Conservation (phyloP, 306 rosid species). For the Urtica urens region DNA sequence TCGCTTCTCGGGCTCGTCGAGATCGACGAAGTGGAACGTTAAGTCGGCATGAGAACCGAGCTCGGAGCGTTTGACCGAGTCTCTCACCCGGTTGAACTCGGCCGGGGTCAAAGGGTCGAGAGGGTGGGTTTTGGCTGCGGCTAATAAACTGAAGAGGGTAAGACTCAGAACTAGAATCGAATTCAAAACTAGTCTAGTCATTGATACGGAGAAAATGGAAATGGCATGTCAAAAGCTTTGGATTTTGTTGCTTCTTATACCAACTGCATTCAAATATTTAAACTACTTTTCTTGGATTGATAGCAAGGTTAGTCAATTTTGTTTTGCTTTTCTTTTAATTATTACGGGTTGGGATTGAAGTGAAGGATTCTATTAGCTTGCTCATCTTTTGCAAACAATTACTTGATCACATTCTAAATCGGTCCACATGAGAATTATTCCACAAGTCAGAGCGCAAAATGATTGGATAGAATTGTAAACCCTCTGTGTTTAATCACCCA, state of each 20-base stretch:
- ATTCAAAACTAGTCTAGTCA: constrained; percentile 27
- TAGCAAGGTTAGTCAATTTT: constrained; percentile 22
- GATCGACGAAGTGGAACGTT: constrained; percentile 58
- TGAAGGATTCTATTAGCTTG: constrained; percentile 16
- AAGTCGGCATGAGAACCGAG: constrained; percentile 58
- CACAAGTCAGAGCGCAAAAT: neutral
- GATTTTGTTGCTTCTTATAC: constrained; percentile 1
- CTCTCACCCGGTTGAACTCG: constrained; percentile 50
- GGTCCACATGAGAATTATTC: constrained; percentile 16
- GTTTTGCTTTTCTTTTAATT: constrained; percentile 38
- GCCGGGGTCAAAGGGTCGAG: constrained; percentile 58
- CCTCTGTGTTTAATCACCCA: neutral
- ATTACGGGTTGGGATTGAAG: constrained; percentile 14
- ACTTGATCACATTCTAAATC: constrained; percentile 7
- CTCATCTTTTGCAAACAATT: constrained; percentile 8
- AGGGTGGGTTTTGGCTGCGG: constrained; percentile 39
- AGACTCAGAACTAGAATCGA: constrained; percentile 20
- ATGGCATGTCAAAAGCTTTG: neutral
- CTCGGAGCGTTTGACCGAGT: constrained; percentile 37
- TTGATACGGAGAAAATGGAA: constrained; percentile 1
- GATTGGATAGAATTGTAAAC: neutral
- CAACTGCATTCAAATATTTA: constrained; percentile 10
- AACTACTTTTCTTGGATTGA: constrained; percentile 31
- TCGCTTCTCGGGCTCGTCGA: constrained; percentile 64
- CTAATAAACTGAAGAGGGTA: constrained; percentile 19